Evolutionary conservation across 179 eudicot species (phyloP).

Genomic region (Camellia oleifera): DNA sequence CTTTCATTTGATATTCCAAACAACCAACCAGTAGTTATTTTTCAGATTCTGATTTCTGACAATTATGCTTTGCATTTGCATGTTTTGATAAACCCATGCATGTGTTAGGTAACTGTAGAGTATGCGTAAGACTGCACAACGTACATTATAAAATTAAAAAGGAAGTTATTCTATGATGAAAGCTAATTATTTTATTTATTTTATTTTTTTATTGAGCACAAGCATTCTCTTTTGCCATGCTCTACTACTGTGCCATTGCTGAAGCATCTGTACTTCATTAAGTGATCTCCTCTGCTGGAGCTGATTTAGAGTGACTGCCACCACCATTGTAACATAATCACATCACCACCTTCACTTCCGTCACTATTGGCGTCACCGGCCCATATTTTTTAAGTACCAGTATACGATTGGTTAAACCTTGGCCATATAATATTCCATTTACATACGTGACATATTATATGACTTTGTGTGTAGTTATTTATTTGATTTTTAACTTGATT

Average conservation of each 20-base stretch:
- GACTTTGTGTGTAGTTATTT: too few species aligned
- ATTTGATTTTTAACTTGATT: too few species aligned
- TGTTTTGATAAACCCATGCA: background rate
- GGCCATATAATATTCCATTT: too few species aligned
- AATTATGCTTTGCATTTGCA: conserved; percentile 4
- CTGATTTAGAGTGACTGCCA: background rate
- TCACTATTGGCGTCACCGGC: background rate
- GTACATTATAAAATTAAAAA: background rate
- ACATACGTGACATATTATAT: too few species aligned
- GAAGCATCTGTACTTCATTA: background rate
- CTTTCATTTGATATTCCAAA: background rate
- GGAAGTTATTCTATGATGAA: background rate
- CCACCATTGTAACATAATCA: background rate
- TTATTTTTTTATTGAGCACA: background rate
- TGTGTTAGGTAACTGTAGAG: background rate
- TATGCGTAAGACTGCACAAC: background rate
- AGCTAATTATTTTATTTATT: background rate
- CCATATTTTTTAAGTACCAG: background rate
- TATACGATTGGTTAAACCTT: background rate
- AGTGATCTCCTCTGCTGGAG: background rate
- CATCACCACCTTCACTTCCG: background rate
- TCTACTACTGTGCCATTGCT: background rate
- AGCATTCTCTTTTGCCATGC: background rate
- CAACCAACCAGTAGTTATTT: conserved; percentile 1
- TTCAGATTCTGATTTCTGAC: background rate